These are phyloP conservation scores for Trypanosoma lewisi DNA, from an alignment of 208 protist species.

Conservation along the genomic window DNA sequence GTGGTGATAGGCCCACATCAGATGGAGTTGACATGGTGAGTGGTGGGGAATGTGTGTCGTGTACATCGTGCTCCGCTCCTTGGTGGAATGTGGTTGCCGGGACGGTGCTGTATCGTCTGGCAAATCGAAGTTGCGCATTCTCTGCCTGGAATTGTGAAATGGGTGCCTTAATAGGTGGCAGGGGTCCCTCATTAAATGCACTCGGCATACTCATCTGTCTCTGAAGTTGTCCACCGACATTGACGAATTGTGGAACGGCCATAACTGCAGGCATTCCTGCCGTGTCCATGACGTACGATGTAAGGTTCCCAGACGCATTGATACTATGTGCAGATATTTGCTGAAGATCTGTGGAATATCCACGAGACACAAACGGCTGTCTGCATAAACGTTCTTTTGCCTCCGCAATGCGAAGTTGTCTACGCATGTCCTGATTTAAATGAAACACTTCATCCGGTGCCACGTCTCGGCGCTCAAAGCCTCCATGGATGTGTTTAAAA, in stretches of 20 bases:
- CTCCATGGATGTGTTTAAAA: constrained; percentile 91
- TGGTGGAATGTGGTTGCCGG: constrained; percentile 43
- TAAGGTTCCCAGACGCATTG: neutral
- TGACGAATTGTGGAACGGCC: constrained; percentile 61
- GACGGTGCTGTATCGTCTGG: constrained; percentile 54
- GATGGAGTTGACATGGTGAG: neutral
- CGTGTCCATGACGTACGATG: neutral
- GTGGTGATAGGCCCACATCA: neutral
- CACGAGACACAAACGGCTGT: constrained; percentile 1
- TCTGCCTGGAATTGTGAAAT: constrained; percentile 33
- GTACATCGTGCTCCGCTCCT: neutral
- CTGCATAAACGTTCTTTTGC: constrained; percentile 66
- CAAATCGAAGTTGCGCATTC: constrained; percentile 67
- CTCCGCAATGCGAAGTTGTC: constrained; percentile 76
- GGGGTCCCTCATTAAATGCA: constrained; percentile 25
- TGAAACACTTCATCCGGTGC: constrained; percentile 88
- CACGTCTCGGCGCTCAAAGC: constrained; percentile 84
- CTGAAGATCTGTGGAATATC: neutral
- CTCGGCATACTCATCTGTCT: constrained; percentile 37
- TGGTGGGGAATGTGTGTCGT: neutral
- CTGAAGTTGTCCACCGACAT: constrained; percentile 75
- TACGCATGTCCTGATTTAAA: constrained; percentile 85
- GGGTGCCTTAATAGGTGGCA: constrained; percentile 14
- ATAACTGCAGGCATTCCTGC: neutral
- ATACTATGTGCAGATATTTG: neutral